A percentile compares a stretch with the other conserved stretches of the same genome.
Conservation (phyloP, 1,284 basidiomycete genomes). For the Leccinum solheimii region DNA sequence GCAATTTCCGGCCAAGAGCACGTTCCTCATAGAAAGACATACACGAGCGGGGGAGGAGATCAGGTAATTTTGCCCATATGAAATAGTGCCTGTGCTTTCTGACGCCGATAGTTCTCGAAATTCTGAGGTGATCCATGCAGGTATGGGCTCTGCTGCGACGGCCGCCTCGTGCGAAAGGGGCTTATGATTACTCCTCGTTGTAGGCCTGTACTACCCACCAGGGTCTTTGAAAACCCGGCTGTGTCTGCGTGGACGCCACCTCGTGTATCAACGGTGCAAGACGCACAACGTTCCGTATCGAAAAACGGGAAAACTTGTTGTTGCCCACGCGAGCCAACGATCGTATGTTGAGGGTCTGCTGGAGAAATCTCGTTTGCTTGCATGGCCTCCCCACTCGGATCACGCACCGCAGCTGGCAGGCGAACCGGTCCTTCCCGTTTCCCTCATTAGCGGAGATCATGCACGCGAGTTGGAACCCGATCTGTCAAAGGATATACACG, state of each 20-base stretch:
- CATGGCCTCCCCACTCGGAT: constrained; percentile 49
- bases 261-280: constrained; percentile 82
- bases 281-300: constrained; percentile 65
- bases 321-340: constrained; percentile 67
- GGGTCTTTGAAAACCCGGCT: constrained; percentile 85
- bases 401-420: constrained; percentile 17
- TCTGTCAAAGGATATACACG: constrained; percentile 67
- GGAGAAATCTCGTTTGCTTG: constrained; percentile 56
- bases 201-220: constrained; percentile 81
- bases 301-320: constrained; percentile 87
- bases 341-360: constrained; percentile 73
- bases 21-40: constrained; percentile 86
- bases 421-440: constrained; percentile 55
- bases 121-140: constrained; percentile 95
- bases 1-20: constrained; percentile 71
- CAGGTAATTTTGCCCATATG: constrained; percentile 50
- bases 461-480: constrained; percentile 82
- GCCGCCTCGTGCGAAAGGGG: neutral
- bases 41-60: constrained; percentile 74
- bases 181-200: neutral
- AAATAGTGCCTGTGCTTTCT: neutral
- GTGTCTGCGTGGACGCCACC: constrained; percentile 83
- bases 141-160: constrained; percentile 37
- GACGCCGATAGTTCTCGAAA: constrained; percentile 75
- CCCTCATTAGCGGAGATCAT: constrained; percentile 71